Evolutionary conservation across 768 basidiomycete species (phyloP).

Genomic region (Mycena indigotica): DNA sequence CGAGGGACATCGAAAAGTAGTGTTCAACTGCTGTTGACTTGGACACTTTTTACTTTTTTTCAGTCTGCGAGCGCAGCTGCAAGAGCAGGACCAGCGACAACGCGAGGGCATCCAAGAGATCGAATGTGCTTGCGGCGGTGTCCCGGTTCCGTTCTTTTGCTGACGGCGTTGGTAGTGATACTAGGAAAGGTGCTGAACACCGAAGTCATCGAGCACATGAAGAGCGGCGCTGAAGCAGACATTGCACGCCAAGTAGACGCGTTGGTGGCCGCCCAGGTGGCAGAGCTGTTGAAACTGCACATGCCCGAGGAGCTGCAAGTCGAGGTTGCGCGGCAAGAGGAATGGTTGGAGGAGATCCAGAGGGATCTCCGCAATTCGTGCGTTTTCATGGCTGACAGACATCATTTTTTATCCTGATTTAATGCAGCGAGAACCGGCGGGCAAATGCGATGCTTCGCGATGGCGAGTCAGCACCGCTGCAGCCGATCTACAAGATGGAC

Average conservation of each 20-base stretch:
- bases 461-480: conserved; percentile 42
- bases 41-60: neutral
- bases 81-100: conserved; percentile 45
- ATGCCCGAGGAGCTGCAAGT: conserved; percentile 53
- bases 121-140: conserved; percentile 49
- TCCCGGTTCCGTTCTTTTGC: conserved; percentile 2
- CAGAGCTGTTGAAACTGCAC: conserved; percentile 45
- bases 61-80: conserved; percentile 49
- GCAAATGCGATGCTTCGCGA: conserved; percentile 51
- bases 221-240: conserved; percentile 52
- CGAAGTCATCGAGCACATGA: conserved; percentile 47
- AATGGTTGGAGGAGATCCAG: conserved; percentile 48
- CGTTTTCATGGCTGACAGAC: conserved; percentile 32
- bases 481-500: conserved; percentile 49
- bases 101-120: conserved; percentile 50
- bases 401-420: neutral
- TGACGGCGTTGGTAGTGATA: conserved; percentile 37
- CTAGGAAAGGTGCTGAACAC: conserved; percentile 48
- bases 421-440: conserved; percentile 56
- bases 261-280: conserved; percentile 54
- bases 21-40: conserved; percentile 19
- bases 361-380: conserved; percentile 60
- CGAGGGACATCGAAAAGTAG: conserved; percentile 45
- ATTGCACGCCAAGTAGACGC: conserved; percentile 51
- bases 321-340: conserved; percentile 46